Conservation (phyloP, 495 filamentous ascomycete genomes). For the Pyrenula aspistea region DNA sequence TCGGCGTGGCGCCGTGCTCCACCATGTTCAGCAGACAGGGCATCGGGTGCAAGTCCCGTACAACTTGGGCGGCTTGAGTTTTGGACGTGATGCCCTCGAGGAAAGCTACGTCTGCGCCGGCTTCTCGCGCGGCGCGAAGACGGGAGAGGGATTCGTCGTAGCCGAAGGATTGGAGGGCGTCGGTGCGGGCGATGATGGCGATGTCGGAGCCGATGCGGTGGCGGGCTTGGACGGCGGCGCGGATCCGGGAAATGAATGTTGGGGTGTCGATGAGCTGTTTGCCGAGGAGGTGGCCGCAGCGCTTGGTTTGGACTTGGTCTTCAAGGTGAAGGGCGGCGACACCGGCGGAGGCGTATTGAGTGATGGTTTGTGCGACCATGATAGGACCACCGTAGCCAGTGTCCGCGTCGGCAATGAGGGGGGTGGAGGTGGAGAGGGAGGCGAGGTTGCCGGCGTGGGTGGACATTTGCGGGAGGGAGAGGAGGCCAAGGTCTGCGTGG, state of each 20-base stretch:
- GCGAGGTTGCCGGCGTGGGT: conserved; percentile 31
- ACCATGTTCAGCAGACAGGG: conserved; percentile 56
- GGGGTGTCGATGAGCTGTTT: conserved; percentile 46
- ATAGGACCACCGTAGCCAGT: conserved; percentile 50
- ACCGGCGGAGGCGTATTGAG: conserved; percentile 52
- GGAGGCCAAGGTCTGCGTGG: conserved; percentile 54
- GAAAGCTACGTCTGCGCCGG: conserved; percentile 52
- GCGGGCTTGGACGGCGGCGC: conserved; percentile 35
- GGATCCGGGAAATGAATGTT: conserved; percentile 44
- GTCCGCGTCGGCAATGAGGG: conserved; percentile 63
- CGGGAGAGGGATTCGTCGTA: conserved; percentile 48
- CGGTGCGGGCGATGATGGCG: conserved; percentile 58
- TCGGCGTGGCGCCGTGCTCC: conserved; percentile 44
- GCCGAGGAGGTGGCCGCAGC: conserved; percentile 48
- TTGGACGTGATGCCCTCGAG: conserved; percentile 50
- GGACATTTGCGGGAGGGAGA: conserved; percentile 33
- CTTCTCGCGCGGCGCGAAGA: conserved; percentile 39
- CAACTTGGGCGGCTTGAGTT: conserved; percentile 37
- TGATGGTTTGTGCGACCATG: conserved; percentile 51
- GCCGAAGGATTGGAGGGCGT: conserved; percentile 49
- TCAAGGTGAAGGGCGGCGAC: conserved; percentile 63
- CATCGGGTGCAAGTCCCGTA: conserved; percentile 42
- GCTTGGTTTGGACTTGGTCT: conserved; percentile 57
- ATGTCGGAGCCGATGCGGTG: conserved; percentile 41
- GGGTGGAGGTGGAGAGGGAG: conserved; percentile 27